A percentile compares a stretch with the other conserved stretches of the same genome.
phyloP scores from a whole-genome alignment of 768 basidiomycete species.

The Royoungia palumana region DNA sequence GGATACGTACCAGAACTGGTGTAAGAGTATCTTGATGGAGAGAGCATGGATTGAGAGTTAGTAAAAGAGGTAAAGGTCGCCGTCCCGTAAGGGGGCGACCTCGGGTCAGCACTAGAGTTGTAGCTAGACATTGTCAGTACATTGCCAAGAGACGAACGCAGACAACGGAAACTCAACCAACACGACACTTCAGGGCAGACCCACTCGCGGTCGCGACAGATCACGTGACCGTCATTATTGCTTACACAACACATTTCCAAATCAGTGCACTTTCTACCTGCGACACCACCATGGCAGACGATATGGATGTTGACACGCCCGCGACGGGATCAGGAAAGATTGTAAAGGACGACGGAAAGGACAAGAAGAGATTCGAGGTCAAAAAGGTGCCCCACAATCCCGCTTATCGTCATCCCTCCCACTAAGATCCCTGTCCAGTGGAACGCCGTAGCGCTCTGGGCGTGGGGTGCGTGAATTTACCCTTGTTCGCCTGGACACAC shows the following conservation, averaged over 20 bases:
- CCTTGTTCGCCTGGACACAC: background rate
- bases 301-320: slow-evolving; percentile 67
- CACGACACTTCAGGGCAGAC: slow-evolving; percentile 37
- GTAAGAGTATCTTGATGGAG: slow-evolving; percentile 60
- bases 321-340: slow-evolving; percentile 40
- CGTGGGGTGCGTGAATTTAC: slow-evolving; percentile 71
- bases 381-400: slow-evolving; percentile 73
- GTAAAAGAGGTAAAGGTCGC: slow-evolving; percentile 53
- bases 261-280: background rate
- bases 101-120: slow-evolving; percentile 40
- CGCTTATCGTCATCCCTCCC: background rate
- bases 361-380: slow-evolving; percentile 91
- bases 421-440: slow-evolving; percentile 54
- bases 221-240: slow-evolving; percentile 31
- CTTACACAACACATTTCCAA: slow-evolving; percentile 15
- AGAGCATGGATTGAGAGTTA: slow-evolving; percentile 51
- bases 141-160: slow-evolving; percentile 23
- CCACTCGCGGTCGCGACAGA: slow-evolving; percentile 35
- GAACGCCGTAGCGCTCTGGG: slow-evolving; percentile 98
- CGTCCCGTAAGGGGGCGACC: slow-evolving; percentile 64
- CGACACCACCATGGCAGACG: slow-evolving; percentile 51
- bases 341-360: slow-evolving; percentile 54
- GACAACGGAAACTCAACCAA: slow-evolving; percentile 30
- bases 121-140: slow-evolving; percentile 41
- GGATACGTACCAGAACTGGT: slow-evolving; percentile 48